Evolutionary conservation across 441 rosid species (phyloP).

Genomic region (Aleurites moluccanus): DNA sequence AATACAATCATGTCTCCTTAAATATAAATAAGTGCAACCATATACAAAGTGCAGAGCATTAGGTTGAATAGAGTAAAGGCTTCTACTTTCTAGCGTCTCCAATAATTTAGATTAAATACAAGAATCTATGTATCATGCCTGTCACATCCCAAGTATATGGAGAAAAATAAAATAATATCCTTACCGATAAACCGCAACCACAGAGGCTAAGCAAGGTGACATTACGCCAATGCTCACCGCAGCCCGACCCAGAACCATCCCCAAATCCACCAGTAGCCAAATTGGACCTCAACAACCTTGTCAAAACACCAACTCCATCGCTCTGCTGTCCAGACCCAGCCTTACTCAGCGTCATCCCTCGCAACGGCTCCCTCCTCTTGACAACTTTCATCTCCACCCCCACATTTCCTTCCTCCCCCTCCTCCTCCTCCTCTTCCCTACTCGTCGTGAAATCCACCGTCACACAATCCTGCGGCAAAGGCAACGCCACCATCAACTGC

Average conservation of each 20-base stretch:
- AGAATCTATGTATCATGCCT: too few species aligned
- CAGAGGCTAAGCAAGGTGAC: constrained; percentile 69
- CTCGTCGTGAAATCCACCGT: constrained; percentile 45
- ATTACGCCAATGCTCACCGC: constrained; percentile 82
- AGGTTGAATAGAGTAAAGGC: not conserved
- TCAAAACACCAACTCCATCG: constrained; percentile 77
- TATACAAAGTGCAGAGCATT: not conserved
- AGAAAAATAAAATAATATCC: constrained; percentile 11
- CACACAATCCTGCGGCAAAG: constrained; percentile 79
- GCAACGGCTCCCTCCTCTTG: constrained; percentile 76
- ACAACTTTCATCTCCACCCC: constrained; percentile 69
- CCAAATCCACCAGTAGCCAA: constrained; percentile 39
- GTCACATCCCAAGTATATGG: not conserved
- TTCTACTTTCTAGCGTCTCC: not conserved
- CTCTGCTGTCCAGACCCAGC: constrained; percentile 82
- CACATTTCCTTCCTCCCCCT: constrained; percentile 38
- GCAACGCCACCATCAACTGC: constrained; percentile 91
- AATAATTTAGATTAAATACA: not conserved
- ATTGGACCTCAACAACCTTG: constrained; percentile 63
- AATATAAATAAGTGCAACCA: not conserved
- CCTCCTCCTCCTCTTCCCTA: constrained; percentile 27
- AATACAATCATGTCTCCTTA: not conserved
- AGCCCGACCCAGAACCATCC: constrained; percentile 32
- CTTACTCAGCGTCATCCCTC: constrained; percentile 68
- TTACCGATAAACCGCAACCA: constrained; percentile 74